Conservation (phyloP, 179 eudicot genomes). For the Drosera spatulata region DNA sequence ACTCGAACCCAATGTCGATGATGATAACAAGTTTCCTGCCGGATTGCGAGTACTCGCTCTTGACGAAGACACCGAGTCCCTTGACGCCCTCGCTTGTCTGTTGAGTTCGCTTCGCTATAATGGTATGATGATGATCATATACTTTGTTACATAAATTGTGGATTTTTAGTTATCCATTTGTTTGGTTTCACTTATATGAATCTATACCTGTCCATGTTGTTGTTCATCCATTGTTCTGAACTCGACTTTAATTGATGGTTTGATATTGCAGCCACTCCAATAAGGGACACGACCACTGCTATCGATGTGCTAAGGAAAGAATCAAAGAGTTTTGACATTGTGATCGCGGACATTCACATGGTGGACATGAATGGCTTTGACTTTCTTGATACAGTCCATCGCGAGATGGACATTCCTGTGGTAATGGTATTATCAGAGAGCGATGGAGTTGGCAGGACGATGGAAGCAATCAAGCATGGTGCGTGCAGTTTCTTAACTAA, state of each 20-base stretch:
- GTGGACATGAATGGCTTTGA: slow-evolving; percentile 17
- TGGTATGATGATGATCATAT: slow-evolving; percentile 9
- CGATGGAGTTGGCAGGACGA: not conserved
- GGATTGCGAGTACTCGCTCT: slow-evolving; percentile 27
- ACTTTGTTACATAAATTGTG: not conserved
- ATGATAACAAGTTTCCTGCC: slow-evolving; percentile 11
- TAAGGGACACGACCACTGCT: slow-evolving; percentile 11
- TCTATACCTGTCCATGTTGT: no score
- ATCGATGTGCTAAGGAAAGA: slow-evolving; percentile 7
- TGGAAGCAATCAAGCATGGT: slow-evolving; percentile 15
- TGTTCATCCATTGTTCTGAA: no score
- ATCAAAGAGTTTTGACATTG: slow-evolving; percentile 14
- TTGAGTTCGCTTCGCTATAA: slow-evolving; percentile 15
- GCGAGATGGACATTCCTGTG: slow-evolving; percentile 17
- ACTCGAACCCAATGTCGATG: not conserved
- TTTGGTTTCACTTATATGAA: no score
- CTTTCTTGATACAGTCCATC: slow-evolving; percentile 8
- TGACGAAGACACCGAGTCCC: slow-evolving; percentile 18
- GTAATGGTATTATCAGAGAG: slow-evolving; percentile 13
- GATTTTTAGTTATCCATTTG: no score
- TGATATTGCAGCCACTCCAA: slow-evolving; percentile 16
- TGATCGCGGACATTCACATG: slow-evolving; percentile 14
- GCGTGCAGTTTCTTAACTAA: slow-evolving; percentile 15
- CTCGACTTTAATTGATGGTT: no score
- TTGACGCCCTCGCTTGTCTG: not conserved